Conservation (phyloP, 2,329 filamentous ascomycete species). For the Exophiala alcalophila region DNA sequence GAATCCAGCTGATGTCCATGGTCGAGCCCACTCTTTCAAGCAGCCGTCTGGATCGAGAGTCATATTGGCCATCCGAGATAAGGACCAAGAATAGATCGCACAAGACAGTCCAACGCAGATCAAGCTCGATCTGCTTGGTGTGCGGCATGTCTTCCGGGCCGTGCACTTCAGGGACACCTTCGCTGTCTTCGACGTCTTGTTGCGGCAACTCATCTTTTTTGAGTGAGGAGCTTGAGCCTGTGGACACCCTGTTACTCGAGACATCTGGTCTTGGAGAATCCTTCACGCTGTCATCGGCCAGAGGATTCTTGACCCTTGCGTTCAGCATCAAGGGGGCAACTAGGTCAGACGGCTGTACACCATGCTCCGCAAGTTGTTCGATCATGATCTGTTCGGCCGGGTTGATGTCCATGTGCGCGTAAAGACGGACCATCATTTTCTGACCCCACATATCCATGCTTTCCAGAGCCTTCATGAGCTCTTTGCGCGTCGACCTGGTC, state of each 20-base stretch:
- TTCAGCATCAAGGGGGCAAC: slow-evolving; percentile 88
- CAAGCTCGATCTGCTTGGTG: slow-evolving; percentile 85
- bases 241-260: slow-evolving; percentile 35
- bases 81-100: slow-evolving; percentile 93
- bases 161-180: slow-evolving; percentile 74
- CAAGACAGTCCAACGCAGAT: slow-evolving; percentile 92
- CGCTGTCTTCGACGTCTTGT: slow-evolving; percentile 59
- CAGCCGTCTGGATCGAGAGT: slow-evolving; percentile 78
- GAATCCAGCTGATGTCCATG: slow-evolving; percentile 80
- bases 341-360: slow-evolving; percentile 78
- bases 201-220: slow-evolving; percentile 25
- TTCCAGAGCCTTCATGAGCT: slow-evolving; percentile 67
- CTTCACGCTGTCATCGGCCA: slow-evolving; percentile 55
- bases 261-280: slow-evolving; percentile 20
- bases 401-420: slow-evolving; percentile 94
- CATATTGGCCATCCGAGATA: slow-evolving; percentile 94
- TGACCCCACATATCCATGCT: slow-evolving; percentile 93
- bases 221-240: slow-evolving; percentile 33
- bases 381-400: slow-evolving; percentile 93
- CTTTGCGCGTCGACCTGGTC: slow-evolving; percentile 68
- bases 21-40: slow-evolving; percentile 78
- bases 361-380: slow-evolving; percentile 90
- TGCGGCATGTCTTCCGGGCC: slow-evolving; percentile 78
- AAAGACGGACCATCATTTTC: slow-evolving; percentile 95
- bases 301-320: slow-evolving; percentile 86